phyloP scores from a whole-genome alignment of 108 stramenopile genomes.

The Nitzschia putrida region DNA sequence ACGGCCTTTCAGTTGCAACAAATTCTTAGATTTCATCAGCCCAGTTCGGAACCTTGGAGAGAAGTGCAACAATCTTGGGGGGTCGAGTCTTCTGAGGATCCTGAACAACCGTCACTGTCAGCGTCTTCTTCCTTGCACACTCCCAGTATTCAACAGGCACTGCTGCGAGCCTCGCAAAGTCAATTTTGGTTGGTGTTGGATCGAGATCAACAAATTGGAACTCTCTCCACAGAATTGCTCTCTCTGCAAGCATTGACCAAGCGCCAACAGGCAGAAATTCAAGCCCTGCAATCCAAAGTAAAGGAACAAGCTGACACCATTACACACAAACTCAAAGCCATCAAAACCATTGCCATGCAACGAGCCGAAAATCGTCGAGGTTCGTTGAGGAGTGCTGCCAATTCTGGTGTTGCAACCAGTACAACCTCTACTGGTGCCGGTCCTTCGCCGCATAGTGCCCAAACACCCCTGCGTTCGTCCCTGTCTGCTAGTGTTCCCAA shows the following conservation, averaged over 20 bases:
- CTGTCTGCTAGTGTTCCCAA: not conserved
- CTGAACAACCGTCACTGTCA: not conserved
- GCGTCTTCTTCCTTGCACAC: not conserved
- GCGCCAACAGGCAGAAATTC: conserved; percentile 8
- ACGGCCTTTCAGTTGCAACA: too few relatives aligned
- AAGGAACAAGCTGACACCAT: conserved; percentile 21
- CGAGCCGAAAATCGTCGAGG: conserved; percentile 6
- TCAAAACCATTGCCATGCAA: conserved; percentile 25
- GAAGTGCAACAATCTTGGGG: too few relatives aligned
- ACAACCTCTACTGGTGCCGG: not conserved
- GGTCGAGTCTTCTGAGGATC: too few relatives aligned
- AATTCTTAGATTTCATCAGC: too few relatives aligned
- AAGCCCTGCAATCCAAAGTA: conserved; percentile 2
- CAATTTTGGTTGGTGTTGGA: conserved; percentile 11
- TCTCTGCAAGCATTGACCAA: not conserved
- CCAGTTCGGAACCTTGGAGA: too few relatives aligned
- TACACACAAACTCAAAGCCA: conserved; percentile 8
- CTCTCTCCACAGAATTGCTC: not conserved
- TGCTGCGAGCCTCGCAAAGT: conserved; percentile 3
- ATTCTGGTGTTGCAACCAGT: not conserved
- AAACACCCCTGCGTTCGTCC: not conserved
- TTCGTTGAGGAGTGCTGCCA: not conserved
- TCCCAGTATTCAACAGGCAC: conserved; percentile 7
- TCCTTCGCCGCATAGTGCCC: not conserved
- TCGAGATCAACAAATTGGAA: not conserved